Base-by-base conservation (phyloP, 2,329 filamentous ascomycete genomes). In the Ceratocystis lukuohia region DNA sequence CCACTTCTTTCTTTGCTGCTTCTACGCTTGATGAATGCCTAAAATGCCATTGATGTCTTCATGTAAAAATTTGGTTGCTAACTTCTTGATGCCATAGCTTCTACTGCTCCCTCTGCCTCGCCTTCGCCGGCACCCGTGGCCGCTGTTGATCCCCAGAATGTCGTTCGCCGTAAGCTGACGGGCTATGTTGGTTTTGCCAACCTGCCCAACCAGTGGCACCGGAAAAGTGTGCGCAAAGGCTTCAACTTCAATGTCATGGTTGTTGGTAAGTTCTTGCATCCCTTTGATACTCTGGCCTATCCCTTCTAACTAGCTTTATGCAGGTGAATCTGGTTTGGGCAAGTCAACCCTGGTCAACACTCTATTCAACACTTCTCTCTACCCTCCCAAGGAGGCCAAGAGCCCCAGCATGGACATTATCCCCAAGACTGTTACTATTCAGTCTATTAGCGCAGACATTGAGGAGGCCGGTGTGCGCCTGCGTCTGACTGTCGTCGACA, bases 191-290 rank as follows among this genome's bases (percentile, higher is more conserved):
- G 94, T 71, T 99, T 99, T 75, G 94, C 94, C 77, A 99, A 99
- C 77, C 80, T 99, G 75, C 94, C 94, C 70, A 99, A 99, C 81
- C 94, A 99, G 80, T 99, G 94, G 94, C 94, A 99, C 83, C 93
- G 94, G 78, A 99, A 99, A 88, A 96, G 92, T 85, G 94, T 99
- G 74, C 91, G 94, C 76, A 99, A 99, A 80, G 94, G 94, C 69
- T 99, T 99, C 85, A 99, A 97, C 85, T 99, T 99, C 84, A 99
- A 99, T 76, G 94, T 99, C 72, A 99, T 99, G 94, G 94, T 99
- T 78, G 94, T 99, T 79, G 94, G 94, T 97, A 83, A 75, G 92
- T 87, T 12, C 6, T 22, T 17, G 56, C 37, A 62, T 50, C 50
- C 45, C 30, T 12, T 41, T 7, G 30, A 33, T 33, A 41, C 46